phyloP scores from a whole-genome alignment of 169 alveolate genomes.

The Condylostoma magnum region DNA sequence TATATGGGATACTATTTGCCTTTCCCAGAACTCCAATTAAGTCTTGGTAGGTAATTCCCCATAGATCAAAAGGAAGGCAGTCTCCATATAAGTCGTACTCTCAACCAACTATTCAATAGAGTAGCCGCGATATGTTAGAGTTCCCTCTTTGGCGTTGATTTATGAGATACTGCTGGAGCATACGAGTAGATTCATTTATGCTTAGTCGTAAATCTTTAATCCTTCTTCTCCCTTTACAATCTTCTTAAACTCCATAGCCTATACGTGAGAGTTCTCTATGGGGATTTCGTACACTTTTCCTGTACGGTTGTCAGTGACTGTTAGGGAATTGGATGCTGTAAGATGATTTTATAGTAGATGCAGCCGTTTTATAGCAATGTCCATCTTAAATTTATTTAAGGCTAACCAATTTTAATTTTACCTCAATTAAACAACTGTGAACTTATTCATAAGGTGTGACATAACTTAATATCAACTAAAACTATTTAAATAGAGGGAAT shows the following conservation, averaged over 20 bases:
- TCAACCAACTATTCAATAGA: constrained; percentile 84
- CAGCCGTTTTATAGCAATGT: neutral
- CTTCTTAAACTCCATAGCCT: constrained; percentile 67
- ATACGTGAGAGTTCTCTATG: constrained; percentile 49
- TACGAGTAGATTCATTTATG: constrained; percentile 75
- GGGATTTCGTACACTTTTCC: constrained; percentile 22
- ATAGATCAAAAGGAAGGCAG: constrained; percentile 66
- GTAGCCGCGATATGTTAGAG: constrained; percentile 79
- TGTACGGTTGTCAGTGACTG: constrained; percentile 5
- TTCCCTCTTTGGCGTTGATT: constrained; percentile 85
- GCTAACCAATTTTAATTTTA: too few relatives aligned
- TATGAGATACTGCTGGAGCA: constrained; percentile 73
- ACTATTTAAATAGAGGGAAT: too few relatives aligned
- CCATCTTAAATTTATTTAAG: too few relatives aligned
- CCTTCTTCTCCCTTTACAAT: constrained; percentile 57
- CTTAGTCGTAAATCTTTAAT: constrained; percentile 78
- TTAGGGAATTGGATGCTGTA: neutral
- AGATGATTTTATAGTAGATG: neutral
- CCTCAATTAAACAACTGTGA: too few relatives aligned
- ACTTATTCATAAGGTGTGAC: too few relatives aligned
- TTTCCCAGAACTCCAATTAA: constrained; percentile 1
- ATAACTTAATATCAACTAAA: too few relatives aligned
- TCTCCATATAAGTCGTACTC: constrained; percentile 68
- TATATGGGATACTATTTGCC: neutral
- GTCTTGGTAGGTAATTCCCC: constrained; percentile 80